Evolutionary conservation across 1,139 yeast species (phyloP), one percentile per base, ranked within the genome.

Genomic region (Eremothecium sinecaudum): DNA sequence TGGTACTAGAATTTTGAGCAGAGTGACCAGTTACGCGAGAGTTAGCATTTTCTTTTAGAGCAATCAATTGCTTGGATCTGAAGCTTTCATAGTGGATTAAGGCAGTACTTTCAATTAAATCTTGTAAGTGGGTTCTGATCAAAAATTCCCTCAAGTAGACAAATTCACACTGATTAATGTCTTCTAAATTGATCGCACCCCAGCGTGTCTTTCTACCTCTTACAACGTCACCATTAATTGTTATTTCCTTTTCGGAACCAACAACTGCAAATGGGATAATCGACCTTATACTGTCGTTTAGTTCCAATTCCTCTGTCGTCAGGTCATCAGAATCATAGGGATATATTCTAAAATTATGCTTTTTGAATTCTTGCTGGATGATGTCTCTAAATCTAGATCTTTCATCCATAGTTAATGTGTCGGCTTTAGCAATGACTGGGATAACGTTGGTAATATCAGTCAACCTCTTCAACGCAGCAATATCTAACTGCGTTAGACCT

Each of bases 111-210:
- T 90, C 98, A 54, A 90, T 90, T 58, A 90, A 75, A 59, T 90
- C 98, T 62, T 86, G 97, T 53, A 90, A 69, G 60, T 90, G 96
- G 18, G 97, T 87, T 64, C 96, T 77, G 36, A 94, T 83, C 57
- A 90, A 72, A 61, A 90, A 90, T 60, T 86, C 94, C 62, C 97
- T 75, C 56, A 90, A 73, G 51, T 83, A 84, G 33, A 84, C 82
- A 67, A 90, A 90, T 64, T 90, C 98, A 63, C 96, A 86, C 61
- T 90, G 97, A 41, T 77, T 74, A 39, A 84, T 87, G 61, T 90
- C 95, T 62, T 87, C 97, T 39, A 90, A 75, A 59, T 87, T 80
- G 46, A 84, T 78, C 17, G 78, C 70, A 30, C 97, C 97, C 95
- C 96, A 90, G 56, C 80, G 76, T 39, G 92, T 84, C 62, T 80